A percentile compares a stretch with the other conserved stretches of the same genome.
These are phyloP conservation scores for Globisporangium lucens DNA, from an alignment of 352 stramenopile species.

Conservation along the genomic window DNA sequence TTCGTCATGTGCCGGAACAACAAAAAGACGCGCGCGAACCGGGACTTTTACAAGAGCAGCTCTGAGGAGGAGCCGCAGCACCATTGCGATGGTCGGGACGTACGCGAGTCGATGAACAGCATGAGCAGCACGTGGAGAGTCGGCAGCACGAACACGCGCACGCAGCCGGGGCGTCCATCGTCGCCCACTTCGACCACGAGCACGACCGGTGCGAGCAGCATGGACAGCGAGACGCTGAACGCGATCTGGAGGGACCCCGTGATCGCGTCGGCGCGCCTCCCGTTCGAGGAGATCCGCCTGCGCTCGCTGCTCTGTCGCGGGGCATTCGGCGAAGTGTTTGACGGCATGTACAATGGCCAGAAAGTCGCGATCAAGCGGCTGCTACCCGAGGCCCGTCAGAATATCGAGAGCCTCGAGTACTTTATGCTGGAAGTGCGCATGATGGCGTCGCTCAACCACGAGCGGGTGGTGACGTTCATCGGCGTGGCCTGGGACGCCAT, in stretches of 20 bases:
- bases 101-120: constrained; percentile 11
- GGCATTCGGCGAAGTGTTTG: constrained; percentile 46
- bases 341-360: constrained; percentile 31
- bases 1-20: constrained; percentile 23
- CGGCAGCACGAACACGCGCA: constrained; percentile 26
- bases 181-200: constrained; percentile 20
- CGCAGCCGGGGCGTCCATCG: constrained; percentile 19
- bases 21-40: constrained; percentile 23
- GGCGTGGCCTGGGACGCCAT: constrained; percentile 38
- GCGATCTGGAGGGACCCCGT: constrained; percentile 44
- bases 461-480: constrained; percentile 35
- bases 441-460: constrained; percentile 36
- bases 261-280: constrained; percentile 44
- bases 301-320: constrained; percentile 40
- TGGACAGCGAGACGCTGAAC: constrained; percentile 23
- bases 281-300: constrained; percentile 37
- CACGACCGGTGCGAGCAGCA: constrained; percentile 21
- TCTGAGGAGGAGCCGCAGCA: constrained; percentile 20
- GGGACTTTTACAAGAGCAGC: constrained; percentile 20
- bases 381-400: constrained; percentile 32
- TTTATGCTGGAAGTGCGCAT: constrained; percentile 55
- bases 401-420: constrained; percentile 42
- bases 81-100: background rate
- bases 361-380: constrained; percentile 52
- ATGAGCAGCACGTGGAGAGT: constrained; percentile 32